Conservation (phyloP, 352 stramenopile species). For the Phytophthora aleatoria region DNA sequence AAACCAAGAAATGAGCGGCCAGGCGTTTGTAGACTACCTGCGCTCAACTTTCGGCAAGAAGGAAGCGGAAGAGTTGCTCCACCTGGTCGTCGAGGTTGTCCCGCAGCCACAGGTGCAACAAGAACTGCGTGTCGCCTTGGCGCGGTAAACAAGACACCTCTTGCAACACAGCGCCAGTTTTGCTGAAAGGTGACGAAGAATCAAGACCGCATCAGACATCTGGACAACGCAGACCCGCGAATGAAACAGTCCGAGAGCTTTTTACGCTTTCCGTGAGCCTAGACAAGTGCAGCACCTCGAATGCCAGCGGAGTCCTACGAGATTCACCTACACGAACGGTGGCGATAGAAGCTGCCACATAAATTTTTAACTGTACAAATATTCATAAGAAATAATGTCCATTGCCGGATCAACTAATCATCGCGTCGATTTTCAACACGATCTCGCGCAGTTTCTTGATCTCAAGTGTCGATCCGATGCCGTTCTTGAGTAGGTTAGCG, state of each 20-base stretch:
- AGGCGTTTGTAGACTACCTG: slow-evolving; percentile 67
- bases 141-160: slow-evolving; percentile 28
- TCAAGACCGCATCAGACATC: background rate
- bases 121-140: slow-evolving; percentile 58
- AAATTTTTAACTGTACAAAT: slow-evolving; percentile 48
- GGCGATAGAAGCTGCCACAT: slow-evolving; percentile 41
- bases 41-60: slow-evolving; percentile 59
- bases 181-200: slow-evolving; percentile 3
- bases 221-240: background rate
- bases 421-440: slow-evolving; percentile 65
- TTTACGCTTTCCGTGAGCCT: slow-evolving; percentile 7
- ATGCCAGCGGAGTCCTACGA: slow-evolving; percentile 11
- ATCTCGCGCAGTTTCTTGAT: slow-evolving; percentile 62
- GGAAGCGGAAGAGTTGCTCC: slow-evolving; percentile 61
- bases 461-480: slow-evolving; percentile 57
- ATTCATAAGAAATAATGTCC: slow-evolving; percentile 32
- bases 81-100: slow-evolving; percentile 69
- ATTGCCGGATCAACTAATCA: slow-evolving; percentile 42
- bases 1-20: slow-evolving; percentile 69
- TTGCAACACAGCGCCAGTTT: background rate
- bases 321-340: slow-evolving; percentile 22
- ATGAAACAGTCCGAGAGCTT: slow-evolving; percentile 3
- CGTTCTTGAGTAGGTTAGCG: slow-evolving; percentile 71
- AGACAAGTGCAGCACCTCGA: background rate
- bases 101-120: slow-evolving; percentile 62